phyloP scores from a whole-genome alignment of 192 early-diverging fungal species.

The Geranomyces michiganensis region DNA sequence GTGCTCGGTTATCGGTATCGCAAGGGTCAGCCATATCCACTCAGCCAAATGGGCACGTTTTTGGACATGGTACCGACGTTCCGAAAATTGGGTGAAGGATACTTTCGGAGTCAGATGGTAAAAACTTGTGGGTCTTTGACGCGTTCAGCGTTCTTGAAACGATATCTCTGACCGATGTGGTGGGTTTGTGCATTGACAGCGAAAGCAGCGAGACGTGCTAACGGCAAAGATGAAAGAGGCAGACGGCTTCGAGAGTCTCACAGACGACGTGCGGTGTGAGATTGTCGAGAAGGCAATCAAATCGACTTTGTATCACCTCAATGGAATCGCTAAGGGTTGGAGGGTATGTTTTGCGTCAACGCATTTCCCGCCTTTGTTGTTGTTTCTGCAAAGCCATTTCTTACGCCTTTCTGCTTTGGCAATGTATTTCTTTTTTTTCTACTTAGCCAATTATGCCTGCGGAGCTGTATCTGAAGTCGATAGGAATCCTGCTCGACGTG shows the following conservation, averaged over 20 bases:
- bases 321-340: constrained; percentile 55
- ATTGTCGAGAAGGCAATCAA: constrained; percentile 56
- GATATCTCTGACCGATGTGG: too few species aligned
- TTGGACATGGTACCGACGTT: constrained; percentile 57
- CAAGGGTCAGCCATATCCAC: constrained; percentile 41
- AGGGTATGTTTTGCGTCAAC: constrained; percentile 41
- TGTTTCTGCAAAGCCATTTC: too few species aligned
- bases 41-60: constrained; percentile 45
- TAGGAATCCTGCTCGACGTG: constrained; percentile 40
- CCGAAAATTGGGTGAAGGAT: constrained; percentile 53
- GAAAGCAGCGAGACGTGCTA: constrained; percentile 57
- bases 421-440: constrained; percentile 6
- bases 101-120: constrained; percentile 62
- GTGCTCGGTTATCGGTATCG: constrained; percentile 53
- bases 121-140: too few species aligned
- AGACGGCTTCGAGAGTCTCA: constrained; percentile 34
- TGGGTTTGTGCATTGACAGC: constrained; percentile 30
- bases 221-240: constrained; percentile 48
- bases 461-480: constrained; percentile 38
- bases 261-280: constrained; percentile 50
- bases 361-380: too few species aligned
- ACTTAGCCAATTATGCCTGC: constrained; percentile 38
- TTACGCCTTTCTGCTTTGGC: too few species aligned
- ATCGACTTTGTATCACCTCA: constrained; percentile 51
- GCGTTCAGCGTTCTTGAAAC: too few species aligned